These are phyloP conservation scores for Exophiala sp. DNA, from an alignment of 2,329 filamentous ascomycete species.

Conservation along the genomic window DNA sequence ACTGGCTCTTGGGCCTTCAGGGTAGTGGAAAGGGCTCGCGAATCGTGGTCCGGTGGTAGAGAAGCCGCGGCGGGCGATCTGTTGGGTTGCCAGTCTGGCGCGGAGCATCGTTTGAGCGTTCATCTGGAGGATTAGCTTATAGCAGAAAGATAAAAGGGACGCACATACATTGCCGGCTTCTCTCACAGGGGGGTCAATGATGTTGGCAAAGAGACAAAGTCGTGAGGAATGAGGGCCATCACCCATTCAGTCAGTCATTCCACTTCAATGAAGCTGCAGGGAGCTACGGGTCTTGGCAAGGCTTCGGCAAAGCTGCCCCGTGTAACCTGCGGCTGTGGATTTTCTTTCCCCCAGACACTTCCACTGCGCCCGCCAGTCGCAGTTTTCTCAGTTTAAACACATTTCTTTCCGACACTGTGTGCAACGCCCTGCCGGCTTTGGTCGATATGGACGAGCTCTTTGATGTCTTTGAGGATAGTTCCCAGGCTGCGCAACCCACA, in stretches of 20 bases:
- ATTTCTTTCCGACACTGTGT: background rate
- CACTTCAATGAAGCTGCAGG: slow-evolving; percentile 14
- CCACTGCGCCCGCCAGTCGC: background rate
- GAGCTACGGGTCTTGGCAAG: slow-evolving; percentile 8
- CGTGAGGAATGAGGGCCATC: background rate
- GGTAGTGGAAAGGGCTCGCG: slow-evolving; percentile 95
- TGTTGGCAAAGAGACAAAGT: slow-evolving; percentile 7
- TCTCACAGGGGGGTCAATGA: background rate
- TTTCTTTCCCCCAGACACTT: slow-evolving; percentile 9
- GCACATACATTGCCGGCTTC: slow-evolving; percentile 1
- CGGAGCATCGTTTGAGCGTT: slow-evolving; percentile 62
- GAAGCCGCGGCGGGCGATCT: slow-evolving; percentile 87
- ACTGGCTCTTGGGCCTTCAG: slow-evolving; percentile 90
- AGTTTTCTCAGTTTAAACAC: background rate
- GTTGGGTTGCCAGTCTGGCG: slow-evolving; percentile 56
- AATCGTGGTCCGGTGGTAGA: slow-evolving; percentile 67
- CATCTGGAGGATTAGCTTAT: slow-evolving; percentile 56
- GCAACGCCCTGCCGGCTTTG: background rate
- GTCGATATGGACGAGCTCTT: slow-evolving; percentile 69
- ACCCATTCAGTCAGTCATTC: slow-evolving; percentile 8
- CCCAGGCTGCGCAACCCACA: slow-evolving; percentile 39
- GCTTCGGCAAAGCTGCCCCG: slow-evolving; percentile 9
- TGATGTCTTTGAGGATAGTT: slow-evolving; percentile 69
- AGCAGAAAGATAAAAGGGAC: background rate
- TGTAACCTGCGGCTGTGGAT: background rate